Conservation (phyloP, 768 basidiomycete species). For the Panaeolus cyanescens region DNA sequence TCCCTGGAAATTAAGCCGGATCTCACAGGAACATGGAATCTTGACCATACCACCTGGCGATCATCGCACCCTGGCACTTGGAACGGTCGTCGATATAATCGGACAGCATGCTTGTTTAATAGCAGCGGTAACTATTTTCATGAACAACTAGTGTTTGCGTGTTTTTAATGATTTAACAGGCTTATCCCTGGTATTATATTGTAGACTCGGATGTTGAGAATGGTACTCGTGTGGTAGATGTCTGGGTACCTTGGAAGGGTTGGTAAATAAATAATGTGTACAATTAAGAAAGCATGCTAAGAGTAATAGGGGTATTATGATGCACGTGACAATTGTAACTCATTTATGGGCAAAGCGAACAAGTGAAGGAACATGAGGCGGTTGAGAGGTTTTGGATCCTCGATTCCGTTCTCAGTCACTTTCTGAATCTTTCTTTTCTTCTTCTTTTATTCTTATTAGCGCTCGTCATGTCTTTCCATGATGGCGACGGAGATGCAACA, state of each 20-base stretch:
- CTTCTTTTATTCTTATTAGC: conserved; percentile 20
- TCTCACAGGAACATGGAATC: conserved; percentile 82
- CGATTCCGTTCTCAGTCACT: conserved; percentile 20
- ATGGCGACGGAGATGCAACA: conserved; percentile 81
- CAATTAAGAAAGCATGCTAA: neutral
- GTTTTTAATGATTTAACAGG: conserved; percentile 26
- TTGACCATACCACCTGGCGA: conserved; percentile 37
- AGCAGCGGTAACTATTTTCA: conserved; percentile 48
- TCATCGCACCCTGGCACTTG: conserved; percentile 45
- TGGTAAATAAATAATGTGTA: conserved; percentile 52
- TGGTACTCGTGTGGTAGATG: conserved; percentile 63
- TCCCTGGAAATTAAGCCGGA: conserved; percentile 63
- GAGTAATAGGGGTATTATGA: neutral
- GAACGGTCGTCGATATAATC: conserved; percentile 68
- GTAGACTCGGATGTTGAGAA: conserved; percentile 62
- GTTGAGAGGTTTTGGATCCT: conserved; percentile 26
- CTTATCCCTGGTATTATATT: conserved; percentile 82
- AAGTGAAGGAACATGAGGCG: conserved; percentile 27
- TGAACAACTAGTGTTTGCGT: neutral
- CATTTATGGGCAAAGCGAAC: conserved; percentile 21
- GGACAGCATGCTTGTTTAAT: conserved; percentile 89
- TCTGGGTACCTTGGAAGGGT: conserved; percentile 92
- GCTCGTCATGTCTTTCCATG: conserved; percentile 56
- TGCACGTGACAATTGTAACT: conserved; percentile 15
- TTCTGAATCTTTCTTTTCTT: conserved; percentile 15